Conservation (phyloP, 1,284 basidiomycete genomes). For the Chondrostereum purpureum region DNA sequence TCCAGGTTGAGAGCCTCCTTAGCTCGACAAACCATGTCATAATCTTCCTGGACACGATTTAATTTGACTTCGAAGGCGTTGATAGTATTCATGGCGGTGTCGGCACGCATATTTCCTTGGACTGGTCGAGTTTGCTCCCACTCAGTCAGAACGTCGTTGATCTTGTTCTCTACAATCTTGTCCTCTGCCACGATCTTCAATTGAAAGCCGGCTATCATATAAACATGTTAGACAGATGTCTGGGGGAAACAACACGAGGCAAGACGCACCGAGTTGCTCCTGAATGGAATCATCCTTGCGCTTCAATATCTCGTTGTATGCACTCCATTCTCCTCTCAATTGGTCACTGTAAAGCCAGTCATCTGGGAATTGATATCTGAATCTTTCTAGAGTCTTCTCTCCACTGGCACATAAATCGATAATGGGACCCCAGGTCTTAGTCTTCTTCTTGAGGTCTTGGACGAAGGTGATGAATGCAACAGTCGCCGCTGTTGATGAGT, state of each 20-base stretch:
- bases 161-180: constrained; percentile 93
- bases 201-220: constrained; percentile 76
- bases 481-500: constrained; percentile 90
- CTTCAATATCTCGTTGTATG: constrained; percentile 96
- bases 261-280: constrained; percentile 79
- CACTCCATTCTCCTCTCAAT: constrained; percentile 95
- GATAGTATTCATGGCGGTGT: constrained; percentile 93
- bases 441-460: constrained; percentile 96
- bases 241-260: neutral
- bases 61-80: constrained; percentile 91
- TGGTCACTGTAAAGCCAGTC: constrained; percentile 99
- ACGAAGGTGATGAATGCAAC: constrained; percentile 99
- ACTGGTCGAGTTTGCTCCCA: constrained; percentile 97
- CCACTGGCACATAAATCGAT: constrained; percentile 91
- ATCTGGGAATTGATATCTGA: constrained; percentile 92
- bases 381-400: constrained; percentile 95
- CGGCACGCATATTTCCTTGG: constrained; percentile 92
- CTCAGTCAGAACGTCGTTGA: constrained; percentile 82
- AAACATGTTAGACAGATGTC: constrained; percentile 9
- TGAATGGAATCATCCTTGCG: constrained; percentile 98
- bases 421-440: constrained; percentile 95
- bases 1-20: constrained; percentile 97
- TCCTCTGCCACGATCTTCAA: constrained; percentile 99
- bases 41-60: constrained; percentile 86
- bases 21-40: constrained; percentile 88